Base-by-base conservation (phyloP, 2,329 filamentous ascomycete species). In the Phialemoniopsis sp. region DNA sequence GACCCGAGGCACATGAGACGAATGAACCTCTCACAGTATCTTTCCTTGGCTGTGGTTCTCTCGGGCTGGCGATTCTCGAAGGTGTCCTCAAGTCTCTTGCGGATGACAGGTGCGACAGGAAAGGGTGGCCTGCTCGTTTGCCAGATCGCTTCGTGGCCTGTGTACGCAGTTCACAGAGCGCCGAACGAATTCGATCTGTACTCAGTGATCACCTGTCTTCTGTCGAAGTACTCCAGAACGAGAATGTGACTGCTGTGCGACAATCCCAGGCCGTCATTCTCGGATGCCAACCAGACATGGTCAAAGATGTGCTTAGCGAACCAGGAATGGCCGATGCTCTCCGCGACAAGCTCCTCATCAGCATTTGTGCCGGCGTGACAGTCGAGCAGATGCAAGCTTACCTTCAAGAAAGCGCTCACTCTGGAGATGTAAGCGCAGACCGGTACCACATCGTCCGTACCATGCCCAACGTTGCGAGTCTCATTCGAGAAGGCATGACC, bases 391-490 rank as follows among this genome's bases (percentile, higher is more conserved):
- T 95, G 46, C 76, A 83, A 53, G 64, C 66, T 13, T 73, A 78
- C 26, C 62, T 91, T 12, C n/a, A n/a, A n/a, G n/a, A n/a, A n/a
- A n/a, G n/a, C n/a, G n/a, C n/a, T n/a, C 81, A 86, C 52, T 70
- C 73, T 52, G 72, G 73, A 18, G 64, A 68, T 9, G 63, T 72
- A 15, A 67, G 72, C 29, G 61, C 63, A n/a, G 62, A 70, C 45
- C 64, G 69, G 30, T 85, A 78, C 60, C 70, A 76, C 32, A 73
- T 93, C 33, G 82, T 94, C 5, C 75, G 88, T 26, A 87, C 85
- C 39, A 89, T 94, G 78, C 88, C 88, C 50, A 94, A 94, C 67
- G 90, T 86, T 0, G 87, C 88, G 10, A 82, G 82, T 18, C 73
- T 87, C 36, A 84, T 94, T 42, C 69, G 87, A 34, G 83, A 94